Evolutionary conservation across 2,329 filamentous ascomycete genomes (phyloP), one percentile per base, ranked within the genome.

Genomic region (Neocucurbitaria cava): DNA sequence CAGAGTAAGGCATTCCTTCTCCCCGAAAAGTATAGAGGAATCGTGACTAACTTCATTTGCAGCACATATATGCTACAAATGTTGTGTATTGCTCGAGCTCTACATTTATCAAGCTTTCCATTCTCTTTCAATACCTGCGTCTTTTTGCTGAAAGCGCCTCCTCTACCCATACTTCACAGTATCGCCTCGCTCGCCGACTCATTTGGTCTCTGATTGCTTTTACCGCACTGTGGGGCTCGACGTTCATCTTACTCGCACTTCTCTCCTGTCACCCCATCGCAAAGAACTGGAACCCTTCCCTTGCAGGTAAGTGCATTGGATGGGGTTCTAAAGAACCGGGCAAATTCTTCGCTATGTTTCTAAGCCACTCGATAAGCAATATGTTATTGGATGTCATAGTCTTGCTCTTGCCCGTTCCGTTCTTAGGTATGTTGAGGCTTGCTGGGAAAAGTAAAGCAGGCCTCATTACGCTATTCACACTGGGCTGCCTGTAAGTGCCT

Each of bases 41-140:
- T 2, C 9, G 21, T 10, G 24, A 17, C 38, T 57, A 21, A 52
- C 39, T 5, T 11, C 13, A 3, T 2, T 10, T n/a, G 26, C 18
- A 76, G 70, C 63, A 69, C 41, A 59, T 76, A 9, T 76, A 68
- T 55, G 44, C 62, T 1, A 67, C 68, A 20, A 76, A 75, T 31
- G 41, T 60, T 7, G 58, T 64, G 3, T 76, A 76, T 54, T 59
- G 64, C 39, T 55, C 59, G 5, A 70, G 68, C 18, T 67, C 74
- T 1, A 65, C 71, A 3, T 68, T 74, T 11, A 74, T 77, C 54
- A 77, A 77, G 43, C 61, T 77, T 17, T 63, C 74, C 1, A 71
- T 77, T 18, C 64, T 77, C 3, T 62, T 74, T 35, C 74, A 77
- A 49, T 77, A 75, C 38, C 65, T 71, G 15, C 72, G 74, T 11